Conservation (phyloP, 2,329 filamentous ascomycete species). For the Arthroderma uncinatum region DNA sequence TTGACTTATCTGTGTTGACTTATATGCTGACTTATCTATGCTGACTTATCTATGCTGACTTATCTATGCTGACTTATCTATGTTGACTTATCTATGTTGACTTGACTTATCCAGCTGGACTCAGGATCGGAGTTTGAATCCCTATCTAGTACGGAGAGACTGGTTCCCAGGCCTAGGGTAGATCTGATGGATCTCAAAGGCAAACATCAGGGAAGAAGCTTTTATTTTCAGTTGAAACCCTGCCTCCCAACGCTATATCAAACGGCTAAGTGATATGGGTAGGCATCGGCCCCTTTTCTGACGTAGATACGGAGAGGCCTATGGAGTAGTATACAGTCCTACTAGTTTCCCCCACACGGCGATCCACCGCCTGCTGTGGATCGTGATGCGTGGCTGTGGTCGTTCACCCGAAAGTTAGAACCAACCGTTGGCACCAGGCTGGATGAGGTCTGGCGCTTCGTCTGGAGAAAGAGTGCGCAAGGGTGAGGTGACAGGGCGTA, state of each 20-base stretch:
- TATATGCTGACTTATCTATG: too few relatives aligned
- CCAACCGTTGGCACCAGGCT: not conserved
- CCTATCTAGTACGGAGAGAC: not conserved
- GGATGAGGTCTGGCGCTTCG: not conserved
- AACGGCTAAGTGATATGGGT: not conserved
- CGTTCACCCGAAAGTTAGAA: constrained; percentile 4
- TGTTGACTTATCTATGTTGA: too few relatives aligned
- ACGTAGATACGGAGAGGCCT: not conserved
- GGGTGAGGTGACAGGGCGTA: not conserved
- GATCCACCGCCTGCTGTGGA: not conserved
- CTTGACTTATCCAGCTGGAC: too few relatives aligned
- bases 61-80: too few relatives aligned
- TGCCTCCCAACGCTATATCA: not conserved
- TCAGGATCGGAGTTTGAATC: too few relatives aligned
- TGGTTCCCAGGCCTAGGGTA: not conserved
- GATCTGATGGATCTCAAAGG: constrained; percentile 2
- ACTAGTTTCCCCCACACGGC: not conserved
- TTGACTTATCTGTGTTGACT: too few relatives aligned
- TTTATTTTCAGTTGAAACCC: not conserved
- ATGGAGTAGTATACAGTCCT: not conserved
- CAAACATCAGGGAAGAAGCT: not conserved
- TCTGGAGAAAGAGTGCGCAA: not conserved
- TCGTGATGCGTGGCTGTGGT: not conserved
- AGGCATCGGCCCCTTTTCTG: not conserved
- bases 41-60: too few relatives aligned